A percentile compares a stretch with the other conserved stretches of the same genome.
Conservation (phyloP, 2,329 filamentous ascomycete genomes). For the Thelonectria discophora region DNA sequence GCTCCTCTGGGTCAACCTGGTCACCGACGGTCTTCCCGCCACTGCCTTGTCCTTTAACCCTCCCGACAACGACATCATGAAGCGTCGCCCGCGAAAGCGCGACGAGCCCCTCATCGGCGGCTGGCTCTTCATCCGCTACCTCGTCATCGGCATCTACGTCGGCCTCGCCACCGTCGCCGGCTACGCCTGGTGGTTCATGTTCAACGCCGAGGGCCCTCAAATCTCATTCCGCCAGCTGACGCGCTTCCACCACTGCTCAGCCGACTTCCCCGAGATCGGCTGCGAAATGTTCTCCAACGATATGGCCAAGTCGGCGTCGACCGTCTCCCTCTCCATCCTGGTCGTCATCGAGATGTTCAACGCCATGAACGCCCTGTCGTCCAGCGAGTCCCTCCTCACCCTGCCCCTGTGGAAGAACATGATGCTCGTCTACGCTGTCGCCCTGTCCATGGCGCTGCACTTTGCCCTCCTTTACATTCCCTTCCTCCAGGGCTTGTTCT, state of each 20-base stretch:
- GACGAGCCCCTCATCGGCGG: conserved; percentile 92
- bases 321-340: conserved; percentile 88
- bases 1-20: conserved; percentile 97
- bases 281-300: conserved; percentile 91
- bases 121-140: conserved; percentile 97
- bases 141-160: conserved; percentile 95
- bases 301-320: conserved; percentile 88
- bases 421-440: conserved; percentile 96
- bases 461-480: conserved; percentile 94
- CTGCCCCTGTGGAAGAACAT: conserved; percentile 98
- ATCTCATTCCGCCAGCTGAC: conserved; percentile 89
- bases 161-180: conserved; percentile 94
- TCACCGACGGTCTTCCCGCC: conserved; percentile 95
- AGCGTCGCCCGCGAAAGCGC: conserved; percentile 86
- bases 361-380: conserved; percentile 96
- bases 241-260: conserved; percentile 92
- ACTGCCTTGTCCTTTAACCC: conserved; percentile 98
- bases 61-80: conserved; percentile 98
- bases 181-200: conserved; percentile 99
- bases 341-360: conserved; percentile 99
- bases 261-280: conserved; percentile 86
- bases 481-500: conserved; percentile 87
- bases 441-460: conserved; percentile 91
- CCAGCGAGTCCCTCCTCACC: conserved; percentile 91
- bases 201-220: conserved; percentile 87